phyloP scores from a whole-genome alignment of 2,329 filamentous ascomycete genomes.

The Beauveria australis region DNA sequence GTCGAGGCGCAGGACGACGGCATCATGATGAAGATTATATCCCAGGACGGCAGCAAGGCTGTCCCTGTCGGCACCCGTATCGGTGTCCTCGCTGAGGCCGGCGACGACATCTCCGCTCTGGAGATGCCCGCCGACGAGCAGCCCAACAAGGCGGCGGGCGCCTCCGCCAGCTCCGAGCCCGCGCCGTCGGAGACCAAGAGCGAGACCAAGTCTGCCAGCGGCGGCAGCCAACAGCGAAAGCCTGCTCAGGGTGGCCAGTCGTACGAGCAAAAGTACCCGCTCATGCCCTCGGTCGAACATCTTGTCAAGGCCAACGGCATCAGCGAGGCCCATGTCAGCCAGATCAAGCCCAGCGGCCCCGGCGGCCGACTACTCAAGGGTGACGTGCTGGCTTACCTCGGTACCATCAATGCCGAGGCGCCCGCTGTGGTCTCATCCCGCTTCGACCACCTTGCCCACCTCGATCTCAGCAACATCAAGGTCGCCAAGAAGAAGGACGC shows the following conservation, averaged over 20 bases:
- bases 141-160: slow-evolving; percentile 29
- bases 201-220: slow-evolving; percentile 23
- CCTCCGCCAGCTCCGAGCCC: slow-evolving; percentile 14
- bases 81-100: slow-evolving; percentile 72
- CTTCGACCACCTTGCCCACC: slow-evolving; percentile 68
- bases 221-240: slow-evolving; percentile 23
- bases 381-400: slow-evolving; percentile 85
- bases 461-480: slow-evolving; percentile 95
- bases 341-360: slow-evolving; percentile 82
- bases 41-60: slow-evolving; percentile 63
- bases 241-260: slow-evolving; percentile 36
- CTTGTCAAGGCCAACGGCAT: slow-evolving; percentile 74
- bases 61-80: slow-evolving; percentile 75
- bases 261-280: slow-evolving; percentile 60
- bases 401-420: slow-evolving; percentile 63
- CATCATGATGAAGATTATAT: slow-evolving; percentile 73
- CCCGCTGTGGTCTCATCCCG: slow-evolving; percentile 62
- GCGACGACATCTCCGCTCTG: slow-evolving; percentile 67
- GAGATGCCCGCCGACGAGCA: slow-evolving; percentile 66
- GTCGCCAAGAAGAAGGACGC: slow-evolving; percentile 48
- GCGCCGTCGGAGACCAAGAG: slow-evolving; percentile 16
- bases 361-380: slow-evolving; percentile 87
- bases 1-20: slow-evolving; percentile 90
- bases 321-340: slow-evolving; percentile 63
- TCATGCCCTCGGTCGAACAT: slow-evolving; percentile 76